Percentiles rank a stretch among this genome's conserved stretches.
phyloP scores from a whole-genome alignment of 345 rosid genomes.

The Rhodamnia rubescens region DNA sequence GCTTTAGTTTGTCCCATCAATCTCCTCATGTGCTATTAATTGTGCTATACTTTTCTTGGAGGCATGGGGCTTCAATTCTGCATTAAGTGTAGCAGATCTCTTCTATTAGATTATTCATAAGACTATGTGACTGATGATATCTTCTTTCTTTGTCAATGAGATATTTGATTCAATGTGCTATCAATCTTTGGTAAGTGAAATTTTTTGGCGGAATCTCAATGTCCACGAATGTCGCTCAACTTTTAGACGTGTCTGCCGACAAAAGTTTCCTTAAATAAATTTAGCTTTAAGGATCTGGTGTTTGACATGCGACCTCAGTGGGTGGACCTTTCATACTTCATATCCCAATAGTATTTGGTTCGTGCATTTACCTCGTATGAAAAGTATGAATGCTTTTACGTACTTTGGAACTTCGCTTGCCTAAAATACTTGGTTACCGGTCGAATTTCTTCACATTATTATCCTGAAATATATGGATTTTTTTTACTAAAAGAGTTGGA shows the following conservation, averaged over 20 bases:
- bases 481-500: background rate
- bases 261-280: background rate
- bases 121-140: background rate
- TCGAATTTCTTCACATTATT: background rate
- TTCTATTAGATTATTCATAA: background rate
- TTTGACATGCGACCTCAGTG: background rate
- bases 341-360: background rate
- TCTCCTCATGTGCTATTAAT: slow-evolving; percentile 1
- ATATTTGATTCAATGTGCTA: background rate
- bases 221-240: background rate
- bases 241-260: background rate
- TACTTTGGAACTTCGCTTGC: background rate
- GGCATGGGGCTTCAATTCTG: slow-evolving; percentile 1
- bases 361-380: background rate
- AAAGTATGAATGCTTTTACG: background rate
- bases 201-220: background rate
- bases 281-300: background rate
- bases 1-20: slow-evolving; percentile 4
- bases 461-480: background rate
- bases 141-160: background rate
- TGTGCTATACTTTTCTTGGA: slow-evolving; percentile 6
- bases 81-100: background rate
- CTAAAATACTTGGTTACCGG: background rate
- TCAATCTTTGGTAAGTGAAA: background rate
- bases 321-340: background rate